A percentile compares a stretch with the other conserved stretches of the same genome.
phyloP scores from a whole-genome alignment of 2,329 filamentous ascomycete genomes.

The Xylaria sp. region DNA sequence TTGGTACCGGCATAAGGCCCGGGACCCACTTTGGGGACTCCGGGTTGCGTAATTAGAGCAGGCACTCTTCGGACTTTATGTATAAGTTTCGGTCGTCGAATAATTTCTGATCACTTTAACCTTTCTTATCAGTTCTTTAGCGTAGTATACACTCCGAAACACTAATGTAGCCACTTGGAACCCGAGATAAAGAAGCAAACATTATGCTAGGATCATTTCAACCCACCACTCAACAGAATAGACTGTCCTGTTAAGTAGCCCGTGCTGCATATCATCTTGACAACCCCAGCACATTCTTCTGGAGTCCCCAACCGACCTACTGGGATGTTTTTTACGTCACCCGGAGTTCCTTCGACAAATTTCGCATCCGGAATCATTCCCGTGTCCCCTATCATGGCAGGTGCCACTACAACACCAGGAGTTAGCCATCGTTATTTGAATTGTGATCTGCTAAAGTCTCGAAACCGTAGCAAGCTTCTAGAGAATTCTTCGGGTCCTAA shows the following conservation, averaged over 20 bases:
- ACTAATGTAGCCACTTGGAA: not conserved
- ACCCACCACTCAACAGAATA: slow-evolving; percentile 61
- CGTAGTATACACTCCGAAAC: not conserved
- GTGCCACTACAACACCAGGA: slow-evolving; percentile 55
- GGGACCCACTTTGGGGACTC: slow-evolving; percentile 14
- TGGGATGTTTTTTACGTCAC: slow-evolving; percentile 68
- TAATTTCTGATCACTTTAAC: not conserved
- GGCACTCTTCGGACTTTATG: not conserved
- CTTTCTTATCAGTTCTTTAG: not conserved
- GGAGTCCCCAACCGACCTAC: slow-evolving; percentile 67
- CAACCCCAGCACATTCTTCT: slow-evolving; percentile 68
- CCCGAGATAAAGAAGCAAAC: too few species aligned
- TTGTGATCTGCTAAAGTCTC: not conserved
- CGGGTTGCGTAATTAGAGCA: slow-evolving; percentile 17
- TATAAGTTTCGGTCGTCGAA: not conserved
- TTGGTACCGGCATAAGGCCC: slow-evolving; percentile 21
- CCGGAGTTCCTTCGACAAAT: slow-evolving; percentile 61
- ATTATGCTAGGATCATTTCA: slow-evolving; percentile 53
- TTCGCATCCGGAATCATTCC: slow-evolving; percentile 70
- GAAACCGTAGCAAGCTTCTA: not conserved
- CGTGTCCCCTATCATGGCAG: slow-evolving; percentile 73
- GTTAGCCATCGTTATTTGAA: not conserved
- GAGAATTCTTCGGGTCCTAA: not conserved
- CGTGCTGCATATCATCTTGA: slow-evolving; percentile 69
- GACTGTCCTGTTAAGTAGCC: slow-evolving; percentile 69